Evolutionary conservation across 495 filamentous ascomycete species (phyloP).

Genomic region (Friedmanniomyces endolithicus): DNA sequence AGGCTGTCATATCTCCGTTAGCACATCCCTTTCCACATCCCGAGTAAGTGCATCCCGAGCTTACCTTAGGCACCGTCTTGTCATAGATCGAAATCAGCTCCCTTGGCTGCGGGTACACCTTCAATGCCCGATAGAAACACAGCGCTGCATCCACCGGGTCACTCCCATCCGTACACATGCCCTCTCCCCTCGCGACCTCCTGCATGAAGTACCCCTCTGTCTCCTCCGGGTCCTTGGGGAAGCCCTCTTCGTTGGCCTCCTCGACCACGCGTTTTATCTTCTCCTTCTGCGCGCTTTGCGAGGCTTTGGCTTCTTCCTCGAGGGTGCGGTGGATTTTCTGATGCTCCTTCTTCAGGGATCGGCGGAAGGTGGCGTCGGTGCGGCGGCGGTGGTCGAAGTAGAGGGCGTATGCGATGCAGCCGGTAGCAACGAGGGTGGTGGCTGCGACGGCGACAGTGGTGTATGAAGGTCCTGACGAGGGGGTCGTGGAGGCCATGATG

Average conservation of each 20-base stretch:
- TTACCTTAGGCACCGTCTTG: constrained; percentile 85
- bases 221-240: constrained; percentile 81
- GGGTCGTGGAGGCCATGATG: constrained; percentile 23
- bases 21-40: neutral
- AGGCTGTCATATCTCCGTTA: constrained; percentile 39
- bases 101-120: constrained; percentile 88
- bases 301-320: constrained; percentile 62
- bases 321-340: constrained; percentile 59
- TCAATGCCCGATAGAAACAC: constrained; percentile 93
- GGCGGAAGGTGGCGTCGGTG: constrained; percentile 74
- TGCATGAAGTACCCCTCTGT: constrained; percentile 90
- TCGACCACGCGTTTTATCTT: constrained; percentile 58
- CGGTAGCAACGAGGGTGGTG: constrained; percentile 60
- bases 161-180: constrained; percentile 46
- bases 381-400: constrained; percentile 95
- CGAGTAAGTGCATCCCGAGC: neutral
- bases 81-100: constrained; percentile 95
- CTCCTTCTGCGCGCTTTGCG: constrained; percentile 56
- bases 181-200: constrained; percentile 78
- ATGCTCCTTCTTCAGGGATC: constrained; percentile 68
- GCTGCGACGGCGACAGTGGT: constrained; percentile 62
- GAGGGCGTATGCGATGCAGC: constrained; percentile 65
- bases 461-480: constrained; percentile 46
- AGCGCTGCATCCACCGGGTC: constrained; percentile 74
- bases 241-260: constrained; percentile 74